Evolutionary conservation across 2,329 filamentous ascomycete species (phyloP).

Genomic region (Fusarium musae): DNA sequence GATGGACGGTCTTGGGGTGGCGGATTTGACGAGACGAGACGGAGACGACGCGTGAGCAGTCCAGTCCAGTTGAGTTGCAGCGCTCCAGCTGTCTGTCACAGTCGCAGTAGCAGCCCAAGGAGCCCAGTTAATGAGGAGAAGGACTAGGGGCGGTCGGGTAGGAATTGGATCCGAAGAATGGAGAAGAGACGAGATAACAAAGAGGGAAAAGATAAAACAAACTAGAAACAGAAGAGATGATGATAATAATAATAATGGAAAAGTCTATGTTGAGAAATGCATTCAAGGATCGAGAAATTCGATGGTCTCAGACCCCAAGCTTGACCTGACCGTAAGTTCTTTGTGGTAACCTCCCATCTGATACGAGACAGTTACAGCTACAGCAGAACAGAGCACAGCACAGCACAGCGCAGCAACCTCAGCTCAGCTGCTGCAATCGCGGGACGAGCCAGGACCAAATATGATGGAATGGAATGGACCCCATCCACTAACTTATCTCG

Average conservation of each 20-base stretch:
- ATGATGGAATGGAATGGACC: not conserved
- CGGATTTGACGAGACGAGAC: constrained; percentile 32
- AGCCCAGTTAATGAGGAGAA: constrained; percentile 16
- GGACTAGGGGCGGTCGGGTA: constrained; percentile 20
- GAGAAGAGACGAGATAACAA: not conserved
- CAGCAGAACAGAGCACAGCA: not conserved
- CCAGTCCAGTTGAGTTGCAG: constrained; percentile 5
- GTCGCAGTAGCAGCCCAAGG: not conserved
- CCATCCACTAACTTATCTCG: not conserved
- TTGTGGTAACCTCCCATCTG: not conserved
- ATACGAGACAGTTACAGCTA: not conserved
- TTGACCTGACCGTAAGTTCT: constrained; percentile 31
- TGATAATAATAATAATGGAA: not conserved
- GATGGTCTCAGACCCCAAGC: constrained; percentile 15
- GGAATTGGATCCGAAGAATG: constrained; percentile 22
- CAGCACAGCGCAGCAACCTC: not conserved
- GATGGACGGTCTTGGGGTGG: constrained; percentile 19
- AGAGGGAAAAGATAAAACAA: constrained; percentile 1
- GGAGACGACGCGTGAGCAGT: constrained; percentile 35
- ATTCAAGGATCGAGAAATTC: constrained; percentile 11
- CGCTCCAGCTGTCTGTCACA: constrained; percentile 5
- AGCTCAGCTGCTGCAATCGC: constrained; percentile 2
- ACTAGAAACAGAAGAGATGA: constrained; percentile 5
- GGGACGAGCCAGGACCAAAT: constrained; percentile 1
- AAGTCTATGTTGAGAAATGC: constrained; percentile 26